Conservation (phyloP, 2,329 filamentous ascomycete genomes). For the Lachnum nothofagi region DNA sequence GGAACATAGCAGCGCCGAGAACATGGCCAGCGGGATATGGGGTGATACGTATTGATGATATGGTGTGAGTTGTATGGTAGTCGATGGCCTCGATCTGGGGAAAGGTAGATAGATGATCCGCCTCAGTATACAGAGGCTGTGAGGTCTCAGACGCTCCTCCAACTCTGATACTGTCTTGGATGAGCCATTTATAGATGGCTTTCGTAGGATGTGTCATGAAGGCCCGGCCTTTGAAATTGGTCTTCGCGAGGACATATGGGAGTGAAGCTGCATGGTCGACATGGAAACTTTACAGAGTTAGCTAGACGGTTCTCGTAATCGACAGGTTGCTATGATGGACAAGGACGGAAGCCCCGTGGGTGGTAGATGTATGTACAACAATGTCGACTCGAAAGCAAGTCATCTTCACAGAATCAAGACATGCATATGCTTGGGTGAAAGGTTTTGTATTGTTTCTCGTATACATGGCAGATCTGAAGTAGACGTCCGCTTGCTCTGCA, state of each 20-base stretch:
- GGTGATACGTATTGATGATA: conserved; percentile 92
- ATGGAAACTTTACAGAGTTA: conserved; percentile 70
- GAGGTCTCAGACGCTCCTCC: conserved; percentile 62
- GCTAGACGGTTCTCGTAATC: conserved; percentile 7
- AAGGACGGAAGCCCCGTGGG: conserved; percentile 2
- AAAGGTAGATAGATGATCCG: conserved; percentile 90
- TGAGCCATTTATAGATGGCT: conserved; percentile 99
- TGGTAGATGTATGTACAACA: conserved; percentile 32
- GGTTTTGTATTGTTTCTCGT: conserved; percentile 43
- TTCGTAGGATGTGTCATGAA: conserved; percentile 99
- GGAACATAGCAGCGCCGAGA: conserved; percentile 96
- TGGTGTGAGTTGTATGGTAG: conserved; percentile 95
- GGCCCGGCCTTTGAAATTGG: conserved; percentile 91
- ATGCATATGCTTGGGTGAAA: conserved; percentile 31
- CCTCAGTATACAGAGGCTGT: conserved; percentile 86
- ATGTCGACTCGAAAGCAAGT: conserved; percentile 20
- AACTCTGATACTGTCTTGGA: conserved; percentile 92
- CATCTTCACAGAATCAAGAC: conserved; percentile 33
- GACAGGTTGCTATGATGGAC: not conserved
- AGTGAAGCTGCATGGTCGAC: conserved; percentile 98
- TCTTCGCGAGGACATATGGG: conserved; percentile 95
- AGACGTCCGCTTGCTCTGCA: no score
- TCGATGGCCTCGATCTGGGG: conserved; percentile 95
- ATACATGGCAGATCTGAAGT: conserved; percentile 27
- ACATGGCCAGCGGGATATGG: conserved; percentile 97